Conservation (phyloP, 306 rosid genomes). For the Trifolium dubium region DNA sequence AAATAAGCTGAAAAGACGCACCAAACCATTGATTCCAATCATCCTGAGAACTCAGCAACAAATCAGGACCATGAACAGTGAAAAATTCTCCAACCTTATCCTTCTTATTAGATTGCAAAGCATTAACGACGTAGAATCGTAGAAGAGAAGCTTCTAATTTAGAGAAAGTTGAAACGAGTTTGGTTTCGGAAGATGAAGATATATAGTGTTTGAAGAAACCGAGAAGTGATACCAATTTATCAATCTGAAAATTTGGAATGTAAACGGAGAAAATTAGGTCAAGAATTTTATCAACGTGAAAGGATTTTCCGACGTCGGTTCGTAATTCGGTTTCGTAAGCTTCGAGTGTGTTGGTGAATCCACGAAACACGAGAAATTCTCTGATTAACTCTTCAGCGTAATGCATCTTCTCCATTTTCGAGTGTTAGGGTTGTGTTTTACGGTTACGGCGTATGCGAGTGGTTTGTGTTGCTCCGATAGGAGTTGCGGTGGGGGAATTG, state of each 20-base stretch:
- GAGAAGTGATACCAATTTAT: constrained; percentile 64
- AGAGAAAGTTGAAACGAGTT: constrained; percentile 55
- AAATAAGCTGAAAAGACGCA: constrained; percentile 47
- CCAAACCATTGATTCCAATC: constrained; percentile 96
- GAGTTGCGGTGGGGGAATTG: neutral
- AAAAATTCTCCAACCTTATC: constrained; percentile 78
- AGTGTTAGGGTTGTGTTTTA: neutral
- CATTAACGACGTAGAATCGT: constrained; percentile 70
- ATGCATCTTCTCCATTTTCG: constrained; percentile 80
- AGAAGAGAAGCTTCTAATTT: constrained; percentile 76
- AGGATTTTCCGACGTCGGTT: constrained; percentile 74
- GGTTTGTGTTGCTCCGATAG: neutral
- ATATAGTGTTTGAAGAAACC: constrained; percentile 82
- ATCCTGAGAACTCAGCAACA: constrained; percentile 67
- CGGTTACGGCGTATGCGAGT: neutral
- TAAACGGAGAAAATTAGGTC: constrained; percentile 83
- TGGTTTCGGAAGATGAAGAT: constrained; percentile 62
- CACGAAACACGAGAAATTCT: constrained; percentile 90
- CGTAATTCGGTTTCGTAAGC: constrained; percentile 75
- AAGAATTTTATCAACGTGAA: constrained; percentile 78
- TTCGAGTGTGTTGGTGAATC: constrained; percentile 84
- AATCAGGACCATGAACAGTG: constrained; percentile 63
- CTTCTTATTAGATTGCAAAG: constrained; percentile 58
- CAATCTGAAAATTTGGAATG: constrained; percentile 74
- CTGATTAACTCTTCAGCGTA: constrained; percentile 92